These are phyloP conservation scores for Fraxinus floribunda DNA, from an alignment of 305 asterid genomes.

Conservation along the genomic window DNA sequence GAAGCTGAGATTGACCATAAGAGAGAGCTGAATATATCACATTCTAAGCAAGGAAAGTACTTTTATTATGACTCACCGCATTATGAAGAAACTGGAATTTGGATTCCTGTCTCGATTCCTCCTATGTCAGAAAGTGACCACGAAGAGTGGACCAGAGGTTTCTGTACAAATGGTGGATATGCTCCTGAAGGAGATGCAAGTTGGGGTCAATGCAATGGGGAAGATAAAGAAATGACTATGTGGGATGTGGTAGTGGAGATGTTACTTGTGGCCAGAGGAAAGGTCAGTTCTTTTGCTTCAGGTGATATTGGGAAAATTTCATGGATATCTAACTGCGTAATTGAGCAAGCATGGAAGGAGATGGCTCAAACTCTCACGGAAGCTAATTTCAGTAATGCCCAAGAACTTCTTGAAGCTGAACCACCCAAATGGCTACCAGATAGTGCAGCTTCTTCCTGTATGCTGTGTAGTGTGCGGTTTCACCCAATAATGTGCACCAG, in stretches of 20 bases:
- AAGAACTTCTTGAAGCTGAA: slow-evolving; percentile 76
- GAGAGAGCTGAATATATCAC: slow-evolving; percentile 29
- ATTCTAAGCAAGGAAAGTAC: slow-evolving; percentile 50
- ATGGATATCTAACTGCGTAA: slow-evolving; percentile 64
- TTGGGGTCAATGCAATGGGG: slow-evolving; percentile 58
- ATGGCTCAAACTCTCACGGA: slow-evolving; percentile 91
- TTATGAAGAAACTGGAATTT: slow-evolving; percentile 83
- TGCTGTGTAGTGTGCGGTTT: slow-evolving; percentile 83
- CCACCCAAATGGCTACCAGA: slow-evolving; percentile 99
- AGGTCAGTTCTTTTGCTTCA: slow-evolving; percentile 62
- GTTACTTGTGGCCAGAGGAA: slow-evolving; percentile 86
- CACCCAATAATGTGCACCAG: slow-evolving; percentile 97
- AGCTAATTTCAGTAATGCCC: slow-evolving; percentile 55
- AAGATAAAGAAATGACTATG: slow-evolving; percentile 86
- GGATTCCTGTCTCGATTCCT: slow-evolving; percentile 98
- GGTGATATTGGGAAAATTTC: slow-evolving; percentile 65
- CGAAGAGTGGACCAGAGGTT: slow-evolving; percentile 75
- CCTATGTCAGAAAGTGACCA: slow-evolving; percentile 85
- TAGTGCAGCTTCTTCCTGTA: slow-evolving; percentile 84
- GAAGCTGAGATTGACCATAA: slow-evolving; percentile 22
- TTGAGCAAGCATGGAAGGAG: slow-evolving; percentile 96
- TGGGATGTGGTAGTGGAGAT: slow-evolving; percentile 95
- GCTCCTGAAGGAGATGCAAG: slow-evolving; percentile 66
- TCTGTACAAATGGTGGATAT: slow-evolving; percentile 74
- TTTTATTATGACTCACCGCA: slow-evolving; percentile 77